A percentile compares a stretch with the other conserved stretches of the same genome.
These are phyloP conservation scores for Wickerhamomyces bovis DNA, from an alignment of 805 yeast genomes.

Conservation along the genomic window DNA sequence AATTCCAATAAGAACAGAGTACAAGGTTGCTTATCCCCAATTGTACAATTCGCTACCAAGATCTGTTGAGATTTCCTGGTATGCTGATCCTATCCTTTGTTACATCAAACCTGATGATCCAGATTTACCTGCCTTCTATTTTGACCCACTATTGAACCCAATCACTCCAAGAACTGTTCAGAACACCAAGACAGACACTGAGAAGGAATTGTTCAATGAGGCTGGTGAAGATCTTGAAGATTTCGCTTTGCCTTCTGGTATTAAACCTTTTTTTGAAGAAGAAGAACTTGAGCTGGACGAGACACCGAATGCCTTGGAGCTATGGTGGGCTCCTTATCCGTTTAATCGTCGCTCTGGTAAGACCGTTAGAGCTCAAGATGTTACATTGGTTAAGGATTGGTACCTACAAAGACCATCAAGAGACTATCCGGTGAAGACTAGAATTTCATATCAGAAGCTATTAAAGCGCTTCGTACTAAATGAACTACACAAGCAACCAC, in stretches of 20 bases:
- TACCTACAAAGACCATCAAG: conserved; percentile 62
- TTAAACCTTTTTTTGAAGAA: conserved; percentile 49
- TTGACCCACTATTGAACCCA: conserved; percentile 50
- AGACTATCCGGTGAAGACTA: conserved; percentile 63
- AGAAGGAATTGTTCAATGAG: conserved; percentile 19
- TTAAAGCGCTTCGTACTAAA: conserved; percentile 69
- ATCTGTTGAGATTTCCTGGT: conserved; percentile 55
- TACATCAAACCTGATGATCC: conserved; percentile 37
- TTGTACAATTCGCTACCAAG: conserved; percentile 74
- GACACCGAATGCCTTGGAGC: conserved; percentile 49
- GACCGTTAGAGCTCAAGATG: conserved; percentile 83
- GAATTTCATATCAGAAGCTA: conserved; percentile 86
- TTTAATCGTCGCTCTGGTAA: conserved; percentile 70
- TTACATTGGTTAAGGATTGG: conserved; percentile 78
- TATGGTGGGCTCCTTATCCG: conserved; percentile 84
- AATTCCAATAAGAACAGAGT: conserved; percentile 71
- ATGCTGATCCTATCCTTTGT: conserved; percentile 57
- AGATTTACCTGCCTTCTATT: conserved; percentile 50
- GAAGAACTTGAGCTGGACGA: conserved; percentile 40
- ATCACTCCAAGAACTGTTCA: conserved; percentile 33
- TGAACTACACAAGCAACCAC: conserved; percentile 48
- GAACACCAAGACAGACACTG: conserved; percentile 17
- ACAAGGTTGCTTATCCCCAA: conserved; percentile 80
- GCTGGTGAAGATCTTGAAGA: conserved; percentile 33
- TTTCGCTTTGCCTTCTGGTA: conserved; percentile 33